phyloP scores from a whole-genome alignment of 2,329 filamentous ascomycete species.

The Penicillium griseofulvum region DNA sequence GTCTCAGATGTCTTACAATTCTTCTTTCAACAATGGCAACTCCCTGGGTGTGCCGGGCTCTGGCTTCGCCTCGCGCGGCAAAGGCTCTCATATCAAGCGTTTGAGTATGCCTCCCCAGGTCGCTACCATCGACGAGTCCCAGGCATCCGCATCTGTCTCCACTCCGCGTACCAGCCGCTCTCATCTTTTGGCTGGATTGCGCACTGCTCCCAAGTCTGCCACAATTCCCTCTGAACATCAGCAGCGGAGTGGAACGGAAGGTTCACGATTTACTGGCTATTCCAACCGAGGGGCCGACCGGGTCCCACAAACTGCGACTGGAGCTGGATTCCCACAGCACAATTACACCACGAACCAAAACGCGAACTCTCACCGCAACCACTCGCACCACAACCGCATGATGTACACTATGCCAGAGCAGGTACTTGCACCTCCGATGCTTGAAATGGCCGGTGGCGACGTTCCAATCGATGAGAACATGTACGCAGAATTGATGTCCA shows the following conservation, averaged over 20 bases:
- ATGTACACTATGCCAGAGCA: constrained; percentile 76
- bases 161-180: constrained; percentile 93
- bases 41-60: constrained; percentile 73
- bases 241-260: constrained; percentile 51
- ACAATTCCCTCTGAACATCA: constrained; percentile 66
- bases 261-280: constrained; percentile 48
- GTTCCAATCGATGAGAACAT: constrained; percentile 79
- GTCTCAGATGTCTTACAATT: constrained; percentile 98
- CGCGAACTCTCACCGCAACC: constrained; percentile 32
- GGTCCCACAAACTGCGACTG: constrained; percentile 60
- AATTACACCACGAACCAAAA: constrained; percentile 35
- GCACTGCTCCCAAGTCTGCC: constrained; percentile 86
- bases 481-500: constrained; percentile 85
- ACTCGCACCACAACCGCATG: constrained; percentile 47
- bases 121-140: constrained; percentile 61
- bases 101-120: constrained; percentile 76
- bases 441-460: constrained; percentile 65
- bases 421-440: constrained; percentile 65
- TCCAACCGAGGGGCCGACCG: constrained; percentile 46
- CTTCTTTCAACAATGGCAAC: constrained; percentile 62
- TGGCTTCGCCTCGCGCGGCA: constrained; percentile 80
- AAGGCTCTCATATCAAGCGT: constrained; percentile 85
- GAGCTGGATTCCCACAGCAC: constrained; percentile 51
- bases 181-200: constrained; percentile 86
- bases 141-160: constrained; percentile 65